Evolutionary conservation across 2,329 filamentous ascomycete species (phyloP).

Genomic region (Elsinoe australis): DNA sequence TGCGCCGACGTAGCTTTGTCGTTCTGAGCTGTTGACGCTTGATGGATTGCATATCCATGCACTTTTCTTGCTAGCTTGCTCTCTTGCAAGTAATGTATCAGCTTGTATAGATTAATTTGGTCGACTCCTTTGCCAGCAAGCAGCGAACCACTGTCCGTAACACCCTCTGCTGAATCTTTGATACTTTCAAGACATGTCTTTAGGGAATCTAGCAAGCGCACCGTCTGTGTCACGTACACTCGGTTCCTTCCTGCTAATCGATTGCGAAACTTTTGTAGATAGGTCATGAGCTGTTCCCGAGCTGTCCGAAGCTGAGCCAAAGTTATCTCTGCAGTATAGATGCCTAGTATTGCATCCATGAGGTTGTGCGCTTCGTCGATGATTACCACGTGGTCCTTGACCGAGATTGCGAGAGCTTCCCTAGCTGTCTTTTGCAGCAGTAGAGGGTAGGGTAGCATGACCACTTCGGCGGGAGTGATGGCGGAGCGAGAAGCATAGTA

Average conservation of each 20-base stretch:
- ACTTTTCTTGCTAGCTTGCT: constrained; percentile 93
- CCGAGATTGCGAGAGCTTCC: constrained; percentile 75
- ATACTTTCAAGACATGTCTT: constrained; percentile 62
- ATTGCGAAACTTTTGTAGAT: constrained; percentile 81
- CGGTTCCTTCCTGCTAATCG: constrained; percentile 84
- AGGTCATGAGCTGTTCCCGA: constrained; percentile 67
- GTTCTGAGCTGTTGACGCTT: constrained; percentile 28
- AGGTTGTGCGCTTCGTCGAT: constrained; percentile 97
- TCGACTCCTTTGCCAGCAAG: constrained; percentile 81
- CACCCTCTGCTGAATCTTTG: constrained; percentile 41
- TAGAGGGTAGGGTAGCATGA: constrained; percentile 87
- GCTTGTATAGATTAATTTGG: constrained; percentile 87
- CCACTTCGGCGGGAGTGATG: constrained; percentile 73
- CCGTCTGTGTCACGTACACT: constrained; percentile 81
- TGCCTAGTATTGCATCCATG: constrained; percentile 85
- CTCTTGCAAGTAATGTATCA: constrained; percentile 79
- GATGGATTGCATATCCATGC: constrained; percentile 70
- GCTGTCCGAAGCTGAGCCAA: constrained; percentile 65
- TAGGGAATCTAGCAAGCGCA: constrained; percentile 74
- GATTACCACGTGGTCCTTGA: constrained; percentile 85
- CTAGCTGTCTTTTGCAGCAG: constrained; percentile 79
- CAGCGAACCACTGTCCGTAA: constrained; percentile 62
- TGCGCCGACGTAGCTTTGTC: constrained; percentile 20
- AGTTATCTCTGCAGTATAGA: constrained; percentile 71
- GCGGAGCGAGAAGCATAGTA: constrained; percentile 91